Base-by-base conservation (phyloP, 805 yeast species). In the Candida caryicola region DNA sequence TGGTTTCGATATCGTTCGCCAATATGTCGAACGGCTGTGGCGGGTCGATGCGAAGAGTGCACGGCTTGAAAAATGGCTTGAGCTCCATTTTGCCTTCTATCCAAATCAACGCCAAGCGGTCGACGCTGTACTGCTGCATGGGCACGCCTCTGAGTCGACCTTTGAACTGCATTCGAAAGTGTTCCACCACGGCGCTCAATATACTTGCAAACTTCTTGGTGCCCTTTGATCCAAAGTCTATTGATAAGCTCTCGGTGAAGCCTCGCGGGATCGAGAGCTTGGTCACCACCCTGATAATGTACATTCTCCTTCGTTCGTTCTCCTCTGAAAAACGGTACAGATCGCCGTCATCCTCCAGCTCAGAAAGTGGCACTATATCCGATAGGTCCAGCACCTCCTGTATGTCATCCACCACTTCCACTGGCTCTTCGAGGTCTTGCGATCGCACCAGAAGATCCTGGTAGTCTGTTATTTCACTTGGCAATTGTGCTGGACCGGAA, bases 41-140 rank as follows among this genome's bases (percentile, higher is more conserved):
- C 1, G 56, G 54, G 5, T 46, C 49, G 12, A 69, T 62, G 14
- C 73, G 50, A 14, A 69, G 52, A 0, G 73, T 64, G 41, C 64
- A 58, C 1, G 73, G 73, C 37, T 62, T 63, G 50, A 54, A 68
- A 40, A 65, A 62, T 13, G 62, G 54, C 39, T 62, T 62, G 35
- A 69, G 51, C 34, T 66, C 69, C 41, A 55, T 55, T 38, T 55
- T 56, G 1, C 72, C 73, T 28, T 65, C 68, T 5, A 66, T 50
- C 74, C 73, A 69, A 7, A 66, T 49, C 37, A 68, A 50, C 1
- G 55, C 42, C 3, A 54, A 49, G 7, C 45, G 25, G 3, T 41
- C 31, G 23, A 45, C 30, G 23, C 42, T 29, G 36, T 51, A 44
- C 17, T 37, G 25, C 39, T 37, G n/a, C 35, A 34, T n/a, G 19